Evolutionary conservation across 345 rosid genomes (phyloP), one percentile per base, ranked within the genome.

Genomic region (Salix suchowensis): DNA sequence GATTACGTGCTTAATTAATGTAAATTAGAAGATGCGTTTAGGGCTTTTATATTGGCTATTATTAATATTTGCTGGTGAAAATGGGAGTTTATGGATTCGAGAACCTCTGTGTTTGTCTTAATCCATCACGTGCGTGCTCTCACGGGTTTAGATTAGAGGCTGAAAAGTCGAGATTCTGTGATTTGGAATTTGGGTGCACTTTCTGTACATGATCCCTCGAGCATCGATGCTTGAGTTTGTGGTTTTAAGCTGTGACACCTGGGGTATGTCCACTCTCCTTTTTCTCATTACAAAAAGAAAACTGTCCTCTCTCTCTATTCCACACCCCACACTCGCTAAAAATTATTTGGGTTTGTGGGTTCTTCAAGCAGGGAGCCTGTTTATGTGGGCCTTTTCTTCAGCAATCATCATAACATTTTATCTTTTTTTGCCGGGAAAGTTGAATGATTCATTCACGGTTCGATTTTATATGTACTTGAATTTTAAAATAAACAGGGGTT

Each of bases 71-170:
- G n/a, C 5, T 3, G 46, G 65, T 24, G 23, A 14, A 24, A 54
- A 52, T 71, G 16, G 68, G 50, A 42, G 13, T 23, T 60, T 4
- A 40, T 52, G 73, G 76, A 48, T 77, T 78, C 80, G 62, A 48
- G 78, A 24, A 10, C 28, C 14, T 10, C 1, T 3, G 11, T 40
- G 48, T 73, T 84, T 82, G 89, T 78, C 86, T 65, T 60, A 48
- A 48, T 24, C 62, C 18, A 80, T 84, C 89, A 84, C 79, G 80
- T 84, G 85, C 64, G 76, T 37, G 16, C 77, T 65, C 62, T 84
- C 88, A 86, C 90, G 87, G 89, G 86, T 3, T 10, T 71, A 72
- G 39, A 75, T 42, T 61, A 40, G 70, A 32, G 67, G 28, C 32
- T 70, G 15, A 55, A 30, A 61, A 68, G 42, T 34, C 8, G 40